Evolutionary conservation across 2,329 filamentous ascomycete species (phyloP), one percentile per base, ranked within the genome.

Genomic region (Cercospora brassicicola): DNA sequence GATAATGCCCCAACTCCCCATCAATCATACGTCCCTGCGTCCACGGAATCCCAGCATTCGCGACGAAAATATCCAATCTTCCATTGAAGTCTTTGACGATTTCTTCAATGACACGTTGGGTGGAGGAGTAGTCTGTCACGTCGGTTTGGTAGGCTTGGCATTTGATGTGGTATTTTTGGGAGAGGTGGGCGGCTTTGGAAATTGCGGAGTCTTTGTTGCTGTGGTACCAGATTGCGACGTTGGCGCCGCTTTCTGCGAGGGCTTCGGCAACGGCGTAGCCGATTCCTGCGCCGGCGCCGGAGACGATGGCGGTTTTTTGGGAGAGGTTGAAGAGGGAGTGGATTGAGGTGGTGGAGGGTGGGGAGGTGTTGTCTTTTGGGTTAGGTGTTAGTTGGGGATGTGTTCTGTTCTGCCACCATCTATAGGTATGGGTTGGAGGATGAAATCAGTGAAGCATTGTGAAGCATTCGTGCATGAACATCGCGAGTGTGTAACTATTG

Each of bases 41-140:
- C 90, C 90, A 94, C 0, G 89, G 85, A 63, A 93, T 89, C 62
- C 91, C 91, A 13, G 89, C 89, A 77, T 95, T 94, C 73, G 91
- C 91, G 55, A 94, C 87, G 74, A 94, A 93, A 72, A 93, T 84
- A 74, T 94, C 90, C 73, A 90, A 84, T 79, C 88, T 84, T 78
- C 87, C 87, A 67, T 82, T 77, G 73, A 93, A 93, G 75, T 94
- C 91, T 71, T 83, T 82, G 76, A 89, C 82, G 59, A 89, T 86
- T 48, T 86, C 81, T 70, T 82, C 79, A 73, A 90, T 86, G 64
- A 89, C 80, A 76, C 83, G 79, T 76, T 86, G 79, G 67, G 87
- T 86, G 73, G 81, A 82, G 63, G 83, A 81, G 81, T 84, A 88
- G 78, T 82, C 81, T 75, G 83, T 82, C 69, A 89, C 83, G 75